phyloP scores from a whole-genome alignment of 345 rosid species.

The Euphorbia tirucalli region DNA sequence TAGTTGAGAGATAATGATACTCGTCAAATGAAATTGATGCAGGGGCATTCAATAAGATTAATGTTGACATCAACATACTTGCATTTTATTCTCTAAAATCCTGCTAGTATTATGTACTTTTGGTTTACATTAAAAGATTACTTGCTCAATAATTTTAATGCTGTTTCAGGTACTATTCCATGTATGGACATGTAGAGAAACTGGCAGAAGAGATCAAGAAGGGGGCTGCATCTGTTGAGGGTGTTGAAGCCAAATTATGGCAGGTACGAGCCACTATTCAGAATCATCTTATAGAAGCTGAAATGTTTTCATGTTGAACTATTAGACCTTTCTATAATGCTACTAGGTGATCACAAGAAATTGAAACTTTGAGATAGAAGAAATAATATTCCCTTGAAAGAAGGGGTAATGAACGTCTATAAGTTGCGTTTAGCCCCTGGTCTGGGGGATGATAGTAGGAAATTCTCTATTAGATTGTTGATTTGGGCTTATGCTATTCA shows the following conservation, averaged over 20 bases:
- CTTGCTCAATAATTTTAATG: slow-evolving; percentile 15
- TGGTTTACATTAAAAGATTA: not conserved
- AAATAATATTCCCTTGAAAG: not conserved
- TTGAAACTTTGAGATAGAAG: not conserved
- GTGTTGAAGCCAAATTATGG: slow-evolving; percentile 92
- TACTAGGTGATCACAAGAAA: slow-evolving; percentile 5
- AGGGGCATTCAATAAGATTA: not conserved
- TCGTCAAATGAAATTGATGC: not conserved
- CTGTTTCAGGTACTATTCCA: slow-evolving; percentile 77
- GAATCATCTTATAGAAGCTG: not conserved
- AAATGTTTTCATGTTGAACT: slow-evolving; percentile 11
- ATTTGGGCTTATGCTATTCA: not conserved
- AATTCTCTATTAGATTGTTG: not conserved
- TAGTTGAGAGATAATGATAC: no score
- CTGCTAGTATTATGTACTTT: not conserved
- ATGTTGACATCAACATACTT: not conserved
- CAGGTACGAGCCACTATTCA: slow-evolving; percentile 47
- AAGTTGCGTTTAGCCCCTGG: not conserved
- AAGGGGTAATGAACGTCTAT: not conserved
- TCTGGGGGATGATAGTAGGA: not conserved
- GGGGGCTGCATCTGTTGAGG: slow-evolving; percentile 92
- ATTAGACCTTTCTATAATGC: not conserved
- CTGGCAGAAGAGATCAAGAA: slow-evolving; percentile 89
- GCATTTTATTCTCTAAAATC: not conserved
- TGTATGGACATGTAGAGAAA: slow-evolving; percentile 94